Percentiles rank a stretch among this genome's conserved stretches.
phyloP scores from a whole-genome alignment of 1,139 yeast genomes.

The Pichia sp. region DNA sequence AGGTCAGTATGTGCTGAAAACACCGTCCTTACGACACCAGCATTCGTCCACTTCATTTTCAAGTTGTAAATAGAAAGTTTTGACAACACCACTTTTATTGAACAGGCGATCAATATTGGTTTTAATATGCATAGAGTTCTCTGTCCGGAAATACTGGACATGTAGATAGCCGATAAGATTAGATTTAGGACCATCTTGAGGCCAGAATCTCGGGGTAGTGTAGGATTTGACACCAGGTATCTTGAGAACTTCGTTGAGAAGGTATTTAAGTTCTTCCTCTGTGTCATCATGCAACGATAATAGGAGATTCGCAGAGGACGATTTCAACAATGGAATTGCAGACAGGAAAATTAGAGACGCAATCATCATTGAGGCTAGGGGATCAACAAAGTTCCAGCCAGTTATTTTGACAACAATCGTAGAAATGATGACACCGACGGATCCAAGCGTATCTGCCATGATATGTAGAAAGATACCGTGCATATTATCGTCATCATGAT shows the following conservation, averaged over 20 bases:
- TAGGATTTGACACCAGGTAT: slow-evolving; percentile 81
- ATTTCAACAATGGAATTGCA: slow-evolving; percentile 75
- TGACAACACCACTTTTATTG: slow-evolving; percentile 29
- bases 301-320: slow-evolving; percentile 72
- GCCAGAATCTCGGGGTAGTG: slow-evolving; percentile 91
- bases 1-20: slow-evolving; percentile 21
- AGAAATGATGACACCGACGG: slow-evolving; percentile 91
- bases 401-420: slow-evolving; percentile 58
- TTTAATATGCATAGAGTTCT: slow-evolving; percentile 40
- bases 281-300: slow-evolving; percentile 46
- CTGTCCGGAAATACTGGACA: slow-evolving; percentile 50
- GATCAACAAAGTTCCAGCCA: slow-evolving; percentile 60
- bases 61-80: slow-evolving; percentile 44
- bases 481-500: slow-evolving; percentile 55
- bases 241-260: slow-evolving; percentile 60
- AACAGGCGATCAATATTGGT: slow-evolving; percentile 37
- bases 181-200: slow-evolving; percentile 39
- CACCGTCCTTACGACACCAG: slow-evolving; percentile 43
- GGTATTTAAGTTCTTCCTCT: slow-evolving; percentile 58
- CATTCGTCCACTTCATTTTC: slow-evolving; percentile 56
- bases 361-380: slow-evolving; percentile 83
- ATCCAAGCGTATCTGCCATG: slow-evolving; percentile 91
- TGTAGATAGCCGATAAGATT: slow-evolving; percentile 48
- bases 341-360: slow-evolving; percentile 76
- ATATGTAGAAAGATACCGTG: slow-evolving; percentile 90